Conservation (phyloP, 148 eudicot genomes). For the Rhododendron simsii region DNA sequence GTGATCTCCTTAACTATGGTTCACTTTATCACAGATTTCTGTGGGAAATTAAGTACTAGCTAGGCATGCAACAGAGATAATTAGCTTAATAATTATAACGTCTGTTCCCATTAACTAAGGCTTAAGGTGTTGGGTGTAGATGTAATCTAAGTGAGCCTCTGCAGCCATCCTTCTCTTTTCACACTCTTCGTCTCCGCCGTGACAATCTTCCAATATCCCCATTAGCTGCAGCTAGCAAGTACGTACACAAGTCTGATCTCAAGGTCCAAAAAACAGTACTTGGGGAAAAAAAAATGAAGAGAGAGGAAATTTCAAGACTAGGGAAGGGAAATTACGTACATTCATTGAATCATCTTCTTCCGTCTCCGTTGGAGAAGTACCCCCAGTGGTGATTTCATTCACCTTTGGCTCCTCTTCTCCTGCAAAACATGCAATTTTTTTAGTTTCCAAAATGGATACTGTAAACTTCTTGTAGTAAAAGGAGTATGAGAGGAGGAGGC, state of each 20-base stretch:
- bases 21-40: background rate
- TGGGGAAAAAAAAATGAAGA: background rate
- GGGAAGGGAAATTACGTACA: conserved; percentile 19
- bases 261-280: background rate
- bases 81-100: background rate
- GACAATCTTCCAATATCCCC: conserved; percentile 39
- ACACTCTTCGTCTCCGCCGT: conserved; percentile 41
- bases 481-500: conserved; percentile 2
- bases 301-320: background rate
- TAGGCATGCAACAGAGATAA: background rate
- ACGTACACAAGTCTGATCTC: background rate
- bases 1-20: background rate
- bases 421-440: conserved; percentile 5
- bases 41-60: background rate
- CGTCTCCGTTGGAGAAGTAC: background rate
- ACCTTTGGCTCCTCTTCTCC: conserved; percentile 13
- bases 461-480: background rate
- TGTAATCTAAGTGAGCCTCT: conserved; percentile 50
- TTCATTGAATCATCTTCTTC: conserved; percentile 19
- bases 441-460: conserved; percentile 8
- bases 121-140: conserved; percentile 46
- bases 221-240: conserved; percentile 23
- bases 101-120: conserved; percentile 12
- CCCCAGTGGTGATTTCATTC: conserved; percentile 18
- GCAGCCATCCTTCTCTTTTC: conserved; percentile 34